Evolutionary conservation across 2,329 filamentous ascomycete genomes (phyloP).

Genomic region (Penicillium sp.): DNA sequence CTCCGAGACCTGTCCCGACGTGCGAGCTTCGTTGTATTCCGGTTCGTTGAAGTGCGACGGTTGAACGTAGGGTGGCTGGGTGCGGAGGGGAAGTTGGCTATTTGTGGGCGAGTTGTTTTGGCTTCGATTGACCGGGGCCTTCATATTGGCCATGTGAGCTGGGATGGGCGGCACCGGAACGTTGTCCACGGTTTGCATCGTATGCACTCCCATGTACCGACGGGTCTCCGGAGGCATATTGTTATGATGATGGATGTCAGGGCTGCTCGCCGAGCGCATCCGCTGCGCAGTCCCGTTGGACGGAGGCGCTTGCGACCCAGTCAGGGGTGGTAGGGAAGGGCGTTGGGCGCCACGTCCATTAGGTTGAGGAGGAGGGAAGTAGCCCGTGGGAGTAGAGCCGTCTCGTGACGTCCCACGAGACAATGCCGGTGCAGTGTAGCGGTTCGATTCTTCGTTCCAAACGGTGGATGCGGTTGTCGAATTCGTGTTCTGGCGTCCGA

Average conservation of each 20-base stretch:
- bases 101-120: conserved; percentile 72
- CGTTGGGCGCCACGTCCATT: conserved; percentile 55
- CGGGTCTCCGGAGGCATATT: conserved; percentile 39
- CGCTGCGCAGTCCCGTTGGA: conserved; percentile 56
- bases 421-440: conserved; percentile 85
- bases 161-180: conserved; percentile 74
- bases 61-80: conserved; percentile 46
- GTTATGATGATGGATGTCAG: conserved; percentile 73
- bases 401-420: conserved; percentile 75
- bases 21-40: conserved; percentile 33
- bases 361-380: conserved; percentile 57
- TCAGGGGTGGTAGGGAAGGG: conserved; percentile 73
- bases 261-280: conserved; percentile 87
- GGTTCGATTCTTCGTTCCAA: conserved; percentile 68
- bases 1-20: conserved; percentile 25
- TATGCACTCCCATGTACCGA: conserved; percentile 50
- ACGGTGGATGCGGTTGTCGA: conserved; percentile 42
- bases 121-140: conserved; percentile 62
- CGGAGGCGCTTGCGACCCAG: conserved; percentile 47
- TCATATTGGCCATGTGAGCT: conserved; percentile 58
- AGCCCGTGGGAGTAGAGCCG: conserved; percentile 59
- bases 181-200: conserved; percentile 48
- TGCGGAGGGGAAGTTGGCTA: conserved; percentile 58
- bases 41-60: conserved; percentile 38
- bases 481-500: conserved; percentile 67